phyloP scores from a whole-genome alignment of 1,284 basidiomycete genomes.

The Polyporus tsugae region DNA sequence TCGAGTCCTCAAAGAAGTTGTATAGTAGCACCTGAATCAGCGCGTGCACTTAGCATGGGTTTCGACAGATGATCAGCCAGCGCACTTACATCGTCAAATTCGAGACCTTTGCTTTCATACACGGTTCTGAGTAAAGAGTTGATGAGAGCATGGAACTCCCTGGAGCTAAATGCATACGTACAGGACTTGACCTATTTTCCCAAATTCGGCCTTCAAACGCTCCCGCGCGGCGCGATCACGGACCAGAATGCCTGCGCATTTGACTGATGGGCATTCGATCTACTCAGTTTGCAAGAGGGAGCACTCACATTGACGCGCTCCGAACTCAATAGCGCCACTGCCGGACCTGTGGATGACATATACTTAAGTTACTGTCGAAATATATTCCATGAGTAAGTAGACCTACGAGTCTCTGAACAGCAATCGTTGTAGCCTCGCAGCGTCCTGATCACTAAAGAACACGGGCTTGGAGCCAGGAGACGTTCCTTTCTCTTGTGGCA shows the following conservation, averaged over 20 bases:
- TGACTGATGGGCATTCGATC: too few relatives aligned
- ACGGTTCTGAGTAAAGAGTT: slow-evolving; percentile 52
- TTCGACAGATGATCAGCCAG: neutral
- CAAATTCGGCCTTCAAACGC: slow-evolving; percentile 1
- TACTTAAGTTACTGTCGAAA: neutral
- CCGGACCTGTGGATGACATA: neutral
- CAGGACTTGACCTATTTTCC: neutral
- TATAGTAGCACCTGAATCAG: slow-evolving; percentile 66
- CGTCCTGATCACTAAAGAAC: slow-evolving; percentile 57
- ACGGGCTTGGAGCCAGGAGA: slow-evolving; percentile 66
- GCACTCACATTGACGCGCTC: slow-evolving; percentile 1
- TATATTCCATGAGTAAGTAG: too few relatives aligned
- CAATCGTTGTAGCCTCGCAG: slow-evolving; percentile 62
- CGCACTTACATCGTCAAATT: slow-evolving; percentile 68
- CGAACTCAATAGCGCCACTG: neutral
- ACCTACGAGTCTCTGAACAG: slow-evolving; percentile 57
- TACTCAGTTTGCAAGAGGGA: neutral
- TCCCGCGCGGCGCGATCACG: slow-evolving; percentile 8
- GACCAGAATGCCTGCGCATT: slow-evolving; percentile 7
- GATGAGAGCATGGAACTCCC: neutral
- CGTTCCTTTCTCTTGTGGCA: slow-evolving; percentile 65
- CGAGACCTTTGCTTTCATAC: slow-evolving; percentile 77
- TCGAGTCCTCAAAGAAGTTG: slow-evolving; percentile 74
- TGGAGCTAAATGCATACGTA: neutral
- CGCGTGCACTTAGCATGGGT: neutral